Evolutionary conservation across 805 yeast species (phyloP).

Genomic region (Saturnispora sanitii): DNA sequence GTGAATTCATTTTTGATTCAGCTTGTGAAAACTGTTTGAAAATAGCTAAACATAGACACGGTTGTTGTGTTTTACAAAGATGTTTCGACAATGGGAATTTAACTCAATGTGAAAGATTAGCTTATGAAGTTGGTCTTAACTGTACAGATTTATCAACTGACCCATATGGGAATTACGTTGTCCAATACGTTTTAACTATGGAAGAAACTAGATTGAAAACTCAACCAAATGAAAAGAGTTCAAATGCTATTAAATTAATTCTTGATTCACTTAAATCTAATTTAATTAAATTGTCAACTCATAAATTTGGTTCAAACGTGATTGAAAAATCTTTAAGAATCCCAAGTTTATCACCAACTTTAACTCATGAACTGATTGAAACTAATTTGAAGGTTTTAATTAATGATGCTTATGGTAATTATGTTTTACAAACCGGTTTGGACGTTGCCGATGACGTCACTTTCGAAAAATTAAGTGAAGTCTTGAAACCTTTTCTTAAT

Average conservation of each 20-base stretch:
- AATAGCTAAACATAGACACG: constrained; percentile 93
- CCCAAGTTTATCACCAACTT: constrained; percentile 34
- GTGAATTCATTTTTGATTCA: constrained; percentile 85
- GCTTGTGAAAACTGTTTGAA: constrained; percentile 63
- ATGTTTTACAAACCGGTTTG: constrained; percentile 48
- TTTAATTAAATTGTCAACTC: constrained; percentile 37
- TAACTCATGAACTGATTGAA: constrained; percentile 34
- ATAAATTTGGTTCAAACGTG: constrained; percentile 53
- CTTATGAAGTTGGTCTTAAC: constrained; percentile 55
- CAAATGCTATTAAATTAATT: constrained; percentile 23
- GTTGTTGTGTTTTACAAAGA: constrained; percentile 93
- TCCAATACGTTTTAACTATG: constrained; percentile 69
- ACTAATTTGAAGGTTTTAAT: constrained; percentile 33
- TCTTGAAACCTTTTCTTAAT: constrained; percentile 65
- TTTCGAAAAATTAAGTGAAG: constrained; percentile 43
- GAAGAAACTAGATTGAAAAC: constrained; percentile 27
- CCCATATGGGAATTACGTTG: constrained; percentile 95
- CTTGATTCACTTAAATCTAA: constrained; percentile 23
- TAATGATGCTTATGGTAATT: constrained; percentile 52
- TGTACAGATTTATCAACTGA: constrained; percentile 69
- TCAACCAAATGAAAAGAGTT: constrained; percentile 21
- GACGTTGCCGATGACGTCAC: constrained; percentile 45
- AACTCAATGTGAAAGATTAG: constrained; percentile 58
- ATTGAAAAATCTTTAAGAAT: constrained; percentile 47
- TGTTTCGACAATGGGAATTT: constrained; percentile 83